Conservation (phyloP, 306 rosid genomes). For the Cicer pinnatifidum region DNA sequence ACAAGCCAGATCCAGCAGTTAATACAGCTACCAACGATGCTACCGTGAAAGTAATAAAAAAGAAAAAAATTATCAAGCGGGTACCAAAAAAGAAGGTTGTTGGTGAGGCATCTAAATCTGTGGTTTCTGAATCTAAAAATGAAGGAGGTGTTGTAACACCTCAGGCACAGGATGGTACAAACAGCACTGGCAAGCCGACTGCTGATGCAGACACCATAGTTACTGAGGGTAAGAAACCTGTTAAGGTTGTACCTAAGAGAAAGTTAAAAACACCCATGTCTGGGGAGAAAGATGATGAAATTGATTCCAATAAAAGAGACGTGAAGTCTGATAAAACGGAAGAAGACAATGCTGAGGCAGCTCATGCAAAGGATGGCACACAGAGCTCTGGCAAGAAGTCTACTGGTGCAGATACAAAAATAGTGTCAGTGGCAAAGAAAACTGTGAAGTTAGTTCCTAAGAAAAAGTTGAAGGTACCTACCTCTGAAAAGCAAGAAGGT, state of each 20-base stretch:
- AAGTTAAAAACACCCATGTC: conserved; percentile 54
- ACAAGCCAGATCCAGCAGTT: conserved; percentile 53
- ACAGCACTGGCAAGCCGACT: conserved; percentile 50
- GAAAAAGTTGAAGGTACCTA: conserved; percentile 52
- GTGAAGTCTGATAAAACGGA: conserved; percentile 53
- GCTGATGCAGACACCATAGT: conserved; percentile 49
- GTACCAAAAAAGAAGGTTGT: conserved; percentile 76
- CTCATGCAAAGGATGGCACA: conserved; percentile 47
- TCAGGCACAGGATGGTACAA: conserved; percentile 47
- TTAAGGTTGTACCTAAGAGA: conserved; percentile 49
- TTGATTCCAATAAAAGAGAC: conserved; percentile 49
- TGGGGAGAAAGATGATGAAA: conserved; percentile 50
- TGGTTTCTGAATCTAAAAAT: conserved; percentile 48
- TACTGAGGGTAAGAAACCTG: conserved; percentile 49
- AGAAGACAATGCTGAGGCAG: conserved; percentile 49
- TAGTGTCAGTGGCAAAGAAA: conserved; percentile 46
- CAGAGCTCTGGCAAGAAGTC: conserved; percentile 49
- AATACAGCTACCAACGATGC: conserved; percentile 49
- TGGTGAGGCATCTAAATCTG: conserved; percentile 52
- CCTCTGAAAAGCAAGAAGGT: conserved; percentile 50
- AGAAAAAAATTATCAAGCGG: conserved; percentile 87
- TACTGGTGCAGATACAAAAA: conserved; percentile 51
- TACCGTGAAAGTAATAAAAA: conserved; percentile 61
- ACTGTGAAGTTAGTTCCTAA: conserved; percentile 52
- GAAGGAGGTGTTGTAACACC: conserved; percentile 46